Percentiles rank a stretch among this genome's conserved stretches.
Evolutionary conservation across 2,329 filamentous ascomycete species (phyloP).

Genomic region (Mycosphaerella sp.): DNA sequence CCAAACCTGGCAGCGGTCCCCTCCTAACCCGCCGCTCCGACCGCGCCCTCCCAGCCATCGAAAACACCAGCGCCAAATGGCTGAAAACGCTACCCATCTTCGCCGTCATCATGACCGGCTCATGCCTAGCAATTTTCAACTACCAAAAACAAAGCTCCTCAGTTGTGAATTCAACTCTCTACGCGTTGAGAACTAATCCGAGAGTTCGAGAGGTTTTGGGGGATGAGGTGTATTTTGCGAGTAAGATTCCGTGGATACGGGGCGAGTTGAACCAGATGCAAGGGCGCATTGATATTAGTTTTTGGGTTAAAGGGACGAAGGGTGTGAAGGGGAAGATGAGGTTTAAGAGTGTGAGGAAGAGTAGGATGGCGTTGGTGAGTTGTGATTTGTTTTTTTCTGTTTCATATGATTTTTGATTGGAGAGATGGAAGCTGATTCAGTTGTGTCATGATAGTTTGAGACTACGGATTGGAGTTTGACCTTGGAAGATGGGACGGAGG

Average conservation of each 20-base stretch:
- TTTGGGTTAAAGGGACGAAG: slow-evolving; percentile 76
- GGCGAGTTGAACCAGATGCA: slow-evolving; percentile 86
- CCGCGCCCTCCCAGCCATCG: slow-evolving; percentile 46
- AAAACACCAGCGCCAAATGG: slow-evolving; percentile 28
- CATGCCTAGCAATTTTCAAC: slow-evolving; percentile 90
- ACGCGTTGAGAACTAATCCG: slow-evolving; percentile 77
- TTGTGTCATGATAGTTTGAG: slow-evolving; percentile 55
- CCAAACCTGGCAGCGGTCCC: slow-evolving; percentile 46
- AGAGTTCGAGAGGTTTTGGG: slow-evolving; percentile 72
- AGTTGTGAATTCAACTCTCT: slow-evolving; percentile 75
- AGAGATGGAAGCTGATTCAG: slow-evolving; percentile 4
- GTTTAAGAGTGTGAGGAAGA: slow-evolving; percentile 69
- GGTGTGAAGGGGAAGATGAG: slow-evolving; percentile 62
- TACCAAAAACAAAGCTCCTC: slow-evolving; percentile 91
- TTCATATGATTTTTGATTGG: neutral
- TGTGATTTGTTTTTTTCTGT: neutral
- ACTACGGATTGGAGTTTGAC: slow-evolving; percentile 87
- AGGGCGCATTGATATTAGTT: slow-evolving; percentile 80
- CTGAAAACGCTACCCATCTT: slow-evolving; percentile 73
- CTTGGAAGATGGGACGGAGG: slow-evolving; percentile 57
- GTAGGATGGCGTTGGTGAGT: slow-evolving; percentile 53
- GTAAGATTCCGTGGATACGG: slow-evolving; percentile 44
- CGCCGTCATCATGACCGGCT: slow-evolving; percentile 60
- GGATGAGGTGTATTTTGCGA: slow-evolving; percentile 55
- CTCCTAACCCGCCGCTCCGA: slow-evolving; percentile 49